Evolutionary conservation across 225 moss, liverwort and hornwort species (phyloP), one percentile per base, ranked within the genome.

Genomic region (Straminergon stramineum): DNA sequence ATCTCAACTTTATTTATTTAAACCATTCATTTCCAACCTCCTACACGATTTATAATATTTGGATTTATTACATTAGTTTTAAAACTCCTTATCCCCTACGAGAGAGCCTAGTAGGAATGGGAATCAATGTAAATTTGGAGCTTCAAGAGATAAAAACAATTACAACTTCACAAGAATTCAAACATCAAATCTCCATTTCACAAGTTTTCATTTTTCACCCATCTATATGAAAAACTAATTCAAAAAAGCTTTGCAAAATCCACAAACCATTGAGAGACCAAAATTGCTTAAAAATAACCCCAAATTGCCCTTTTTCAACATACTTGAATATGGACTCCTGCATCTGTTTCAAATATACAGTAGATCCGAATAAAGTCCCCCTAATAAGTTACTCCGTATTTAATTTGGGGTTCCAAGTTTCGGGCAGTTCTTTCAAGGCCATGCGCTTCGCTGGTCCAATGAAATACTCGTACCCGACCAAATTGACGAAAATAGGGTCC

Each of bases 21-120:
- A 18, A 53, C 35, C 8, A 53, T 22, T 77, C 8, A 52, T 76
- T 52, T 52, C 5, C 21, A 76, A 53, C 34, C 2, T 53, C 11
- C 0, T 14, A 53, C 4, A 34, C 0, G 0, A 52, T 0, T 21
- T 12, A 13, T 21, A 34, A 53, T 28, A 22, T 77, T 77, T 0
- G 3, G 0, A 35, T 53, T 21, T 76, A 14, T 8, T 14, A 9
- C 34, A 53, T 34, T 34, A 51, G 3, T 5, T 76, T 34, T 21
- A 13, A 3, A 53, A 34, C 5, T 34, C 35, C 6, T 75, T 19
- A 11, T 11, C 13, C 3, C 1, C 13, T 20, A 7, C 21, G 13
- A 21, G 22, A 74, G 17, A 10, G 9, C 10, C 0, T 22, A 0
- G 3, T 55, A 28, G 15, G 6, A 35, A 0, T 35, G 0, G 9